Evolutionary conservation across 768 basidiomycete species (phyloP).

Genomic region (Gymnopilus dilepis): DNA sequence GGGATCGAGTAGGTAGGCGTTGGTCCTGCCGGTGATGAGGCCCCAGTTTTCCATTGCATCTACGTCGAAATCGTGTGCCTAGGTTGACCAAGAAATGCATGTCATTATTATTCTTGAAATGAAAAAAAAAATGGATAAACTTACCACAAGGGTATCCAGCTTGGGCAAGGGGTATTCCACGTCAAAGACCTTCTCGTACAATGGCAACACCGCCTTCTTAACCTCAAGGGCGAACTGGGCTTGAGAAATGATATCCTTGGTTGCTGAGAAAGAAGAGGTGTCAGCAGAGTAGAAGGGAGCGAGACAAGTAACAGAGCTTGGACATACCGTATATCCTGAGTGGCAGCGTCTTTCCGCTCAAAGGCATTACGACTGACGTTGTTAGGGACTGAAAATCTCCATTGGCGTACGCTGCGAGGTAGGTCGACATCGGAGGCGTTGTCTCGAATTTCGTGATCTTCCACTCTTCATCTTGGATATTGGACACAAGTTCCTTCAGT

Average conservation of each 20-base stretch:
- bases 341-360: conserved; percentile 48
- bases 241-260: conserved; percentile 81
- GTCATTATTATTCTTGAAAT: background rate
- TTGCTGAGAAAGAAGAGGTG: conserved; percentile 51
- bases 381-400: conserved; percentile 78
- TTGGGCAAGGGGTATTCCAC: conserved; percentile 94
- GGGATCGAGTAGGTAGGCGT: conserved; percentile 80
- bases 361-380: conserved; percentile 74
- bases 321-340: conserved; percentile 82
- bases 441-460: conserved; percentile 81
- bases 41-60: conserved; percentile 96
- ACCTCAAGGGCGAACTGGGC: conserved; percentile 88
- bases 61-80: conserved; percentile 89
- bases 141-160: conserved; percentile 87
- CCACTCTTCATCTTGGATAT: conserved; percentile 60
- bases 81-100: background rate
- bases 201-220: conserved; percentile 76
- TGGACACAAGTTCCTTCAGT: conserved; percentile 46
- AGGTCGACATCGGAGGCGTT: conserved; percentile 87
- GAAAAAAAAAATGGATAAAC: background rate
- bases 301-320: background rate
- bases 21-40: conserved; percentile 90
- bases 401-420: conserved; percentile 88
- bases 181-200: conserved; percentile 92
- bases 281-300: background rate